phyloP scores from a whole-genome alignment of 2,329 filamentous ascomycete species.

The Chaetomium globosum region DNA sequence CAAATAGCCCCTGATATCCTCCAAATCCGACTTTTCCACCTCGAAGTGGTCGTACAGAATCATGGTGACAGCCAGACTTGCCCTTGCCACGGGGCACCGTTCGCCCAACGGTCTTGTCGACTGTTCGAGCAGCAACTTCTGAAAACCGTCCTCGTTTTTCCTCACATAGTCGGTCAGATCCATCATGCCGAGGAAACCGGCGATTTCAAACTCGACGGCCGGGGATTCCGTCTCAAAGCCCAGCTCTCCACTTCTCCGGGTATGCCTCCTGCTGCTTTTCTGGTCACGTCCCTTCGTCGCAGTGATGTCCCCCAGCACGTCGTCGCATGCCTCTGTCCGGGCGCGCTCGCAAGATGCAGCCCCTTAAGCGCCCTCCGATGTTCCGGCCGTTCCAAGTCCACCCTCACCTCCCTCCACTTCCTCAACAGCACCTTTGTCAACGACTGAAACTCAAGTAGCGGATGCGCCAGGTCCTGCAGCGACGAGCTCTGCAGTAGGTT shows the following conservation, averaged over 20 bases:
- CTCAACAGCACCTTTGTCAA: slow-evolving; percentile 84
- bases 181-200: slow-evolving; percentile 95
- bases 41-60: slow-evolving; percentile 96
- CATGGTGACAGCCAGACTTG: slow-evolving; percentile 82
- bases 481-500: slow-evolving; percentile 92
- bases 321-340: slow-evolving; percentile 58
- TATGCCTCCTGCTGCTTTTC: slow-evolving; percentile 72
- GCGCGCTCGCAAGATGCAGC: slow-evolving; percentile 79
- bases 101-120: slow-evolving; percentile 69
- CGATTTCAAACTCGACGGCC: slow-evolving; percentile 78
- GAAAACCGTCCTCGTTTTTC: slow-evolving; percentile 88
- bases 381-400: slow-evolving; percentile 85
- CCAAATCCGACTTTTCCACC: slow-evolving; percentile 78
- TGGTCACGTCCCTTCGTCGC: slow-evolving; percentile 45
- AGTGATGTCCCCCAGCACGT: slow-evolving; percentile 39
- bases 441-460: slow-evolving; percentile 88
- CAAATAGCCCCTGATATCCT: slow-evolving; percentile 76
- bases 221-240: slow-evolving; percentile 92
- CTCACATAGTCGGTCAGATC: slow-evolving; percentile 91
- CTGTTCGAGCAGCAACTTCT: slow-evolving; percentile 90
- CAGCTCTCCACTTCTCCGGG: slow-evolving; percentile 86
- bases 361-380: slow-evolving; percentile 85
- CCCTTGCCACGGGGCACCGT: slow-evolving; percentile 83
- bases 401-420: slow-evolving; percentile 83
- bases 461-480: slow-evolving; percentile 85